Evolutionary conservation across 2,329 filamentous ascomycete genomes (phyloP).

Genomic region (Xylariaceae sp.): DNA sequence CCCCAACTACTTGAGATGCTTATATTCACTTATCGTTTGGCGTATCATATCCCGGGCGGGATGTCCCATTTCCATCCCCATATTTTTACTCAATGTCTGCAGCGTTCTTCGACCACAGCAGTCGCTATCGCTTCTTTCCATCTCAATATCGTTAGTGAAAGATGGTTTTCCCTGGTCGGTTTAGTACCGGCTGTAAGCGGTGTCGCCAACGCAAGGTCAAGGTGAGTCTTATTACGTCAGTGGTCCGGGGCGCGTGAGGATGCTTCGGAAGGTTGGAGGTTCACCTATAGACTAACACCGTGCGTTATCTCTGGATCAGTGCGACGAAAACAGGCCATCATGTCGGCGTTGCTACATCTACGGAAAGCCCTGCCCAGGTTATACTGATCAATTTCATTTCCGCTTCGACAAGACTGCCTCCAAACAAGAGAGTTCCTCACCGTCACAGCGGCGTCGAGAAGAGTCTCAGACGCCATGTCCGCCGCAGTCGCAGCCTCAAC

Average conservation of each 20-base stretch:
- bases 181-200: conserved; percentile 27
- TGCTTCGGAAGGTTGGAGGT: neutral
- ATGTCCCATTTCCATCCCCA: conserved; percentile 15
- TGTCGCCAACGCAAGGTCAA: conserved; percentile 30
- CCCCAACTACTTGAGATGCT: conserved; percentile 1
- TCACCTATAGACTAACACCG: conserved; percentile 17
- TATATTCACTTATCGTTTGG: neutral
- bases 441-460: neutral
- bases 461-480: conserved; percentile 2
- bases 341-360: conserved; percentile 28
- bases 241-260: neutral
- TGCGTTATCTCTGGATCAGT: conserved; percentile 15
- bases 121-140: conserved; percentile 2
- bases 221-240: conserved; percentile 17
- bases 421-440: conserved; percentile 10
- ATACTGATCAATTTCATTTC: conserved; percentile 31
- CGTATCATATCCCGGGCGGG: conserved; percentile 9
- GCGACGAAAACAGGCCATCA: conserved; percentile 24
- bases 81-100: conserved; percentile 10
- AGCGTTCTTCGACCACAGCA: neutral
- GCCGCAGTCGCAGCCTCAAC: neutral
- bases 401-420: conserved; percentile 25
- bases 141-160: conserved; percentile 11
- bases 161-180: conserved; percentile 33
- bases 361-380: conserved; percentile 27